Evolutionary conservation across 164 flowering plant genomes (phyloP).

Genomic region (Paratinospora sagittata): DNA sequence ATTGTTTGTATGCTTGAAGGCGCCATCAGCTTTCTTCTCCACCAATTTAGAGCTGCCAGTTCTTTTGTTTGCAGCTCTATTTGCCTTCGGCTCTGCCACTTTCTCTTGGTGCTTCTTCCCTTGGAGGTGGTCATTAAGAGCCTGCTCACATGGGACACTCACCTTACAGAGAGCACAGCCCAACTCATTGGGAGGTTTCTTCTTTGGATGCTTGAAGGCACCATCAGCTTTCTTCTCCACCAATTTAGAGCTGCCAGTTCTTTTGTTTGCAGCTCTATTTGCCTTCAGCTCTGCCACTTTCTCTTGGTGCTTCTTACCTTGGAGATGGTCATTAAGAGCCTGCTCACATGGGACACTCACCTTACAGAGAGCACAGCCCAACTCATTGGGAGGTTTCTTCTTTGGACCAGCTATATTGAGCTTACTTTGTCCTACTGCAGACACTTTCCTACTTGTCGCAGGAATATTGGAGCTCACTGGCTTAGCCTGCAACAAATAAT

Average conservation of each 20-base stretch:
- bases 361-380: too few species aligned
- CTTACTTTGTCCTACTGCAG: background rate
- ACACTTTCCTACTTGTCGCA: constrained; percentile 11
- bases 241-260: too few species aligned
- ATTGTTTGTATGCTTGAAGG: background rate
- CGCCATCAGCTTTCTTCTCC: constrained; percentile 4
- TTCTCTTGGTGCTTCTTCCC: constrained; percentile 32
- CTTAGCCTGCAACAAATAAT: constrained; percentile 16
- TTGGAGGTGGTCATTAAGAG: constrained; percentile 23
- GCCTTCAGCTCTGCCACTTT: too few species aligned
- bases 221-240: too few species aligned
- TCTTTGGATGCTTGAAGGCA: too few species aligned
- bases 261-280: too few species aligned
- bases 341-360: too few species aligned
- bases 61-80: background rate
- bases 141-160: constrained; percentile 21
- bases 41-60: background rate
- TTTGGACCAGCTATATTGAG: background rate
- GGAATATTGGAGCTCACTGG: constrained; percentile 3
- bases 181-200: constrained; percentile 23
- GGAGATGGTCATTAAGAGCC: too few species aligned
- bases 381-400: too few species aligned
- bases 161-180: constrained; percentile 31
- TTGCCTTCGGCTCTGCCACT: constrained; percentile 17
- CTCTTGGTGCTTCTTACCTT: too few species aligned